These are phyloP conservation scores for Cinnamomum micranthum DNA, from an alignment of 164 flowering plant genomes.

Conservation along the genomic window DNA sequence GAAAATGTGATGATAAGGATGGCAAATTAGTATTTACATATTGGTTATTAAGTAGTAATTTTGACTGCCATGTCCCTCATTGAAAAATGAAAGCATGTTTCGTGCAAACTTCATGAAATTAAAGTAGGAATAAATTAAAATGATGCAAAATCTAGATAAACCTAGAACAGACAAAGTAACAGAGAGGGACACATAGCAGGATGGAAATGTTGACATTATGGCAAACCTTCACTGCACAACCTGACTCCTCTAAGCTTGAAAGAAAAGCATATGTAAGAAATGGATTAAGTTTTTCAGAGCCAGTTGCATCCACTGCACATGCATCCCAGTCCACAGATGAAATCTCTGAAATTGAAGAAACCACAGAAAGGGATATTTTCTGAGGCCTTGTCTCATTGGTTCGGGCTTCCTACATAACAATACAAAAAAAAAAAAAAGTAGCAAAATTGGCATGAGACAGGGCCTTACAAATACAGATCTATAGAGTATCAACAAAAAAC, in stretches of 20 bases:
- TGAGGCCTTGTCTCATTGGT: constrained; percentile 25
- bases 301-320: constrained; percentile 68
- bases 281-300: constrained; percentile 67
- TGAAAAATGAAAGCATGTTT: not conserved
- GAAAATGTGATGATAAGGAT: not conserved
- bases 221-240: constrained; percentile 80
- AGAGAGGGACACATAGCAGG: not conserved
- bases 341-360: constrained; percentile 74
- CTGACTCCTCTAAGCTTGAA: constrained; percentile 83
- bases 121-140: too few species aligned
- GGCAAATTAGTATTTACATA: not conserved
- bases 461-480: constrained; percentile 8
- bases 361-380: constrained; percentile 55
- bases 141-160: too few species aligned
- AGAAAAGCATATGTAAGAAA: constrained; percentile 84
- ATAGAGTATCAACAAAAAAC: constrained; percentile 5
- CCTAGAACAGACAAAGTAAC: not conserved
- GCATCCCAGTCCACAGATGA: constrained; percentile 78
- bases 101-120: not conserved
- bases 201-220: not conserved
- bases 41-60: not conserved
- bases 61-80: not conserved
- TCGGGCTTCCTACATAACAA: constrained; percentile 30
- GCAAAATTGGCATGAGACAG: constrained; percentile 5
- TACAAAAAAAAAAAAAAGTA: not conserved